Percentiles rank a stretch among this genome's conserved stretches.
These are phyloP conservation scores for Ordospora colligata DNA, from an alignment of 371 early-diverging fungal species.

Conservation along the genomic window DNA sequence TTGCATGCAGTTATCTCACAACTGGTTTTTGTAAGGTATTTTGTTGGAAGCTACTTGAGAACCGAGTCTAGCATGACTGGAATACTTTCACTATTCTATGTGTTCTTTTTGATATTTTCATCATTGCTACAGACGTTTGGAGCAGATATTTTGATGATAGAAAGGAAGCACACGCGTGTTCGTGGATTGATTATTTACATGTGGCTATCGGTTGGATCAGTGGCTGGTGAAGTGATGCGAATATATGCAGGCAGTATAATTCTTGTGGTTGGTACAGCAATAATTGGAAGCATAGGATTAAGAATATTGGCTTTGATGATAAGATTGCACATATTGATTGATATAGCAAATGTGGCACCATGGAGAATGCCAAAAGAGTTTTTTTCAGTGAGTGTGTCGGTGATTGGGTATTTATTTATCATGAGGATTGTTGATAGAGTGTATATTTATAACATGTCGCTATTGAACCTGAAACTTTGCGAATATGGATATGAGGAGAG, in stretches of 20 bases:
- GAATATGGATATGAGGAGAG: neutral
- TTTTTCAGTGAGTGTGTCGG: neutral
- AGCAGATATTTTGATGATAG: neutral
- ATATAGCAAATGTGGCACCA: neutral
- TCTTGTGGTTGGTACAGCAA: neutral
- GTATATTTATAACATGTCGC: conserved; percentile 7
- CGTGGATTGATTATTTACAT: neutral
- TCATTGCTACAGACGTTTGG: neutral
- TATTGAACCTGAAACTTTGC: neutral
- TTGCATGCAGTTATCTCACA: neutral
- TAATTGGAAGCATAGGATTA: neutral
- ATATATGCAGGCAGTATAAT: neutral
- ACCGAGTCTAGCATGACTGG: too few species aligned
- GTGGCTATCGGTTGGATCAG: neutral
- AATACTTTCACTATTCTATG: neutral
- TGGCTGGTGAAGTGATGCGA: neutral
- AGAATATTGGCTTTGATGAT: neutral
- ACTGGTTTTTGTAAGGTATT: neutral
- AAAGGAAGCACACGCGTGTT: neutral
- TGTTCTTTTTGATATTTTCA: neutral
- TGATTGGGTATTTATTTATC: neutral
- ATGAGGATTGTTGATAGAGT: conserved; percentile 16
- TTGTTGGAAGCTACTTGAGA: neutral
- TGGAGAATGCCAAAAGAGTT: neutral
- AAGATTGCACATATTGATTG: neutral